These are phyloP conservation scores for Vitis hybrid DNA, from an alignment of 177 flowering plant genomes.

Conservation along the genomic window DNA sequence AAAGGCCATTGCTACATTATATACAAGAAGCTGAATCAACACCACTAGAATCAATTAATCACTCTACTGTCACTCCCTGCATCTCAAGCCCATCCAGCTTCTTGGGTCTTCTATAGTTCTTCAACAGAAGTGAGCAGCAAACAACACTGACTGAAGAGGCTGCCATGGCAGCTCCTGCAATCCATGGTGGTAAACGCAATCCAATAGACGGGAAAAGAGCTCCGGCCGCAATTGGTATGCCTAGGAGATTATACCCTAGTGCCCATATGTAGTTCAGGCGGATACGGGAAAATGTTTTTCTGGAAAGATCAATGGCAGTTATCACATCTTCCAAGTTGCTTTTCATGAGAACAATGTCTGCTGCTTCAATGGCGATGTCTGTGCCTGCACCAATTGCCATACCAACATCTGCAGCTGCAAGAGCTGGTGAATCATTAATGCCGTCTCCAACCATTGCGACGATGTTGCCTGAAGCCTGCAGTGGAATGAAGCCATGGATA, in stretches of 20 bases:
- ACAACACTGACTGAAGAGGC: slow-evolving; percentile 74
- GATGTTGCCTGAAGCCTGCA: slow-evolving; percentile 51
- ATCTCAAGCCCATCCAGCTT: slow-evolving; percentile 48
- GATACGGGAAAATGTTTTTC: slow-evolving; percentile 47
- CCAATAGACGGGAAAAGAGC: slow-evolving; percentile 47
- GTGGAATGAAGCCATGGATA: background rate
- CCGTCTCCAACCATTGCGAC: slow-evolving; percentile 99
- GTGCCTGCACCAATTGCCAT: slow-evolving; percentile 95
- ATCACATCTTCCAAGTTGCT: slow-evolving; percentile 64
- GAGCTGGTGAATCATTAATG: slow-evolving; percentile 92
- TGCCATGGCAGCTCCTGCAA: slow-evolving; percentile 75
- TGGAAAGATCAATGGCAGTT: slow-evolving; percentile 60
- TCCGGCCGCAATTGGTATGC: slow-evolving; percentile 62
- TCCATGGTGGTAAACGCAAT: slow-evolving; percentile 67
- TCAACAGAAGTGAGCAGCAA: slow-evolving; percentile 53
- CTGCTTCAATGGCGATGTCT: slow-evolving; percentile 88
- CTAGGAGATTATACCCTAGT: slow-evolving; percentile 46
- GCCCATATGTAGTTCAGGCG: slow-evolving; percentile 64
- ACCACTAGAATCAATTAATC: background rate
- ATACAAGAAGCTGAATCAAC: no score
- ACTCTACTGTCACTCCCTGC: slow-evolving; percentile 42
- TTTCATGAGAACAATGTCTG: slow-evolving; percentile 62
- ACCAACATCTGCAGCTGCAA: slow-evolving; percentile 87
- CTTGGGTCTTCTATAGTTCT: slow-evolving; percentile 58
- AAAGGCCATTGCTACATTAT: no score